Evolutionary conservation across 805 yeast genomes (phyloP).

Genomic region (Candida fluviatilis): DNA sequence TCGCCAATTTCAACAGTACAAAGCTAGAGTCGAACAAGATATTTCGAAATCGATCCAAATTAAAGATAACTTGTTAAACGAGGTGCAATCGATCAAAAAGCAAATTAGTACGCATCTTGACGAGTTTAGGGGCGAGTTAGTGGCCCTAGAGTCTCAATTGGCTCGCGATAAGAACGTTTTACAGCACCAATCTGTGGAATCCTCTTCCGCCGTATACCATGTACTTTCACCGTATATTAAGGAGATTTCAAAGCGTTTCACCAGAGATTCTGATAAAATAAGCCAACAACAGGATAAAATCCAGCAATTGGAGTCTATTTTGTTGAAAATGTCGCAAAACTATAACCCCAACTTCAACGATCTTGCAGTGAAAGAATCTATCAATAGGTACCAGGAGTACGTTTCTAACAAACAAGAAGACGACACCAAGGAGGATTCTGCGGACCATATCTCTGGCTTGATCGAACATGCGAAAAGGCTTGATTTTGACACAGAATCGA

Average conservation of each 20-base stretch:
- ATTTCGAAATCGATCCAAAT: slow-evolving; percentile 23
- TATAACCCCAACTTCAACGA: slow-evolving; percentile 86
- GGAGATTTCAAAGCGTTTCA: slow-evolving; percentile 7
- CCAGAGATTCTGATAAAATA: slow-evolving; percentile 9
- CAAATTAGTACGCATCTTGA: slow-evolving; percentile 10
- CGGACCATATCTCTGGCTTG: slow-evolving; percentile 8
- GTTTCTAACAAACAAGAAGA: slow-evolving; percentile 31
- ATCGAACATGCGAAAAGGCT: slow-evolving; percentile 11
- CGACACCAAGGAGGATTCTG: background rate
- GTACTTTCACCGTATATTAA: slow-evolving; percentile 14
- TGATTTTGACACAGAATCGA: background rate
- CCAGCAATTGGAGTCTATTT: slow-evolving; percentile 39
- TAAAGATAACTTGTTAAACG: slow-evolving; percentile 20
- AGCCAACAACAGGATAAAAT: slow-evolving; percentile 15
- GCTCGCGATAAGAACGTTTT: slow-evolving; percentile 2
- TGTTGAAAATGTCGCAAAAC: slow-evolving; percentile 46
- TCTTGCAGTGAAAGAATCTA: slow-evolving; percentile 74
- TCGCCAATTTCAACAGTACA: slow-evolving; percentile 24
- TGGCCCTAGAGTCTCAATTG: slow-evolving; percentile 1
- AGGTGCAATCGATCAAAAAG: slow-evolving; percentile 15
- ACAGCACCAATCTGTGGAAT: slow-evolving; percentile 3
- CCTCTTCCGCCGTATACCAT: slow-evolving; percentile 11
- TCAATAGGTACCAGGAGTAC: slow-evolving; percentile 50
- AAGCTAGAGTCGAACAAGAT: slow-evolving; percentile 9
- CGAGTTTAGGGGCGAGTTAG: slow-evolving; percentile 6